Conservation (phyloP, 768 basidiomycete genomes). For the Polyporus arcularius region DNA sequence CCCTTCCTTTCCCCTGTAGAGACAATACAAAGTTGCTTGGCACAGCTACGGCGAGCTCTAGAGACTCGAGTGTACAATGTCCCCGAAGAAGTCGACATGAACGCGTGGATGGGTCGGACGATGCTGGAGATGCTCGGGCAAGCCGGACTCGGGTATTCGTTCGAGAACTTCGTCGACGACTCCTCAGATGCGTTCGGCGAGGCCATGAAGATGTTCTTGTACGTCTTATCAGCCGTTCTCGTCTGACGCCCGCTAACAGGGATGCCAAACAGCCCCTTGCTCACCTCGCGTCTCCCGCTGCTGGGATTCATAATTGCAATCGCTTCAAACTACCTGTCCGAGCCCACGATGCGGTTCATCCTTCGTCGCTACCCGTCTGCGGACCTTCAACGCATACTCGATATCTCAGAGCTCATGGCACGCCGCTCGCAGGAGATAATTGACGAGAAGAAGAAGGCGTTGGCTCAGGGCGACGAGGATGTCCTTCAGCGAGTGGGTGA, state of each 20-base stretch:
- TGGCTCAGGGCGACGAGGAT: constrained; percentile 37
- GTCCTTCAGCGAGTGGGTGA: constrained; percentile 34
- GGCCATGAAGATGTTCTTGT: constrained; percentile 14
- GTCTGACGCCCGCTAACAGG: too few relatives aligned
- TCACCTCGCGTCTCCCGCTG: background rate
- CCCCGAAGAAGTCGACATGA: constrained; percentile 15
- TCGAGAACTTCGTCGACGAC: constrained; percentile 13
- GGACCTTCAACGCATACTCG: constrained; percentile 32
- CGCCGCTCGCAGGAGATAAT: constrained; percentile 38
- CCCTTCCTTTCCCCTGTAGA: too few relatives aligned
- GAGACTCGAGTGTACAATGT: background rate
- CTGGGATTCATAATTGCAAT: background rate
- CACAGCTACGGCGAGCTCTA: too few relatives aligned
- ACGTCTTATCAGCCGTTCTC: background rate
- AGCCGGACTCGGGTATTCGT: constrained; percentile 16
- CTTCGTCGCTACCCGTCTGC: background rate
- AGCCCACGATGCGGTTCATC: background rate
- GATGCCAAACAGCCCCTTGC: background rate
- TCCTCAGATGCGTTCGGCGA: constrained; percentile 9
- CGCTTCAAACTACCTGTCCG: background rate
- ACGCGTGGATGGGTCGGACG: constrained; percentile 16
- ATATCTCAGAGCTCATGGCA: constrained; percentile 39
- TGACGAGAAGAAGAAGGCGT: constrained; percentile 37
- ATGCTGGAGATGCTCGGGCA: constrained; percentile 19
- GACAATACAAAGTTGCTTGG: too few relatives aligned